Percentiles rank a stretch among this genome's conserved stretches.
Conservation (phyloP, 1,139 yeast genomes). For the Eremothecium gossypii region DNA sequence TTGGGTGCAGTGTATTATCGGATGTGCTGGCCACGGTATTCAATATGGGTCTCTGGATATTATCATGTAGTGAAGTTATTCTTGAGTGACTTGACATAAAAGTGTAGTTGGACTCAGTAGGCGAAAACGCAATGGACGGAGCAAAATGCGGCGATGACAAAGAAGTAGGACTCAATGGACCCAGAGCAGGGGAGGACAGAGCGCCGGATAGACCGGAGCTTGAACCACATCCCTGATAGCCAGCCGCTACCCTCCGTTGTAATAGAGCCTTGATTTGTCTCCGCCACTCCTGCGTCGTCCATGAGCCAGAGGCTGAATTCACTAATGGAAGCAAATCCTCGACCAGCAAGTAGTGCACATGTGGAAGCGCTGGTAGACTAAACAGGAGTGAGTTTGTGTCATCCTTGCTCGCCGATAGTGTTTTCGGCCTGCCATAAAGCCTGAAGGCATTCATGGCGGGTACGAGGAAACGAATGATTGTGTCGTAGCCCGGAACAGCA, state of each 20-base stretch:
- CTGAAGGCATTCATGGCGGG: conserved; percentile 83
- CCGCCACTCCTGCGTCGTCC: conserved; percentile 71
- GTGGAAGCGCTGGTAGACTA: conserved; percentile 87
- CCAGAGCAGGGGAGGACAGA: conserved; percentile 36
- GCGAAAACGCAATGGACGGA: background rate
- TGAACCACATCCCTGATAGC: conserved; percentile 81
- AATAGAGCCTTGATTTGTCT: conserved; percentile 52
- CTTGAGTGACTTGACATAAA: too few relatives aligned
- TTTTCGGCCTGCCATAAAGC: conserved; percentile 82
- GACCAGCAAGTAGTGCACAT: conserved; percentile 67
- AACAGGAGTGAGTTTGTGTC: conserved; percentile 74
- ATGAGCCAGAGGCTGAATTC: conserved; percentile 32
- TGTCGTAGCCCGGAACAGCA: conserved; percentile 90
- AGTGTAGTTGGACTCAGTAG: background rate
- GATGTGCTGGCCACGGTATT: too few relatives aligned
- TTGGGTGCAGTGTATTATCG: too few relatives aligned
- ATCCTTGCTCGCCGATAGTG: conserved; percentile 78
- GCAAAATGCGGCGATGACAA: background rate
- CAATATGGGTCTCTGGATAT: too few relatives aligned
- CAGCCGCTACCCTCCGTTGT: conserved; percentile 54
- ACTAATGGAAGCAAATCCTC: conserved; percentile 41
- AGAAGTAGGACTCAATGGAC: conserved; percentile 5
- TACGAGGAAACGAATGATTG: conserved; percentile 75
- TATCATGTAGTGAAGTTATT: too few relatives aligned
- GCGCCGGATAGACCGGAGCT: conserved; percentile 55